phyloP scores from a whole-genome alignment of 768 basidiomycete genomes.

The Suillus ampliporus region DNA sequence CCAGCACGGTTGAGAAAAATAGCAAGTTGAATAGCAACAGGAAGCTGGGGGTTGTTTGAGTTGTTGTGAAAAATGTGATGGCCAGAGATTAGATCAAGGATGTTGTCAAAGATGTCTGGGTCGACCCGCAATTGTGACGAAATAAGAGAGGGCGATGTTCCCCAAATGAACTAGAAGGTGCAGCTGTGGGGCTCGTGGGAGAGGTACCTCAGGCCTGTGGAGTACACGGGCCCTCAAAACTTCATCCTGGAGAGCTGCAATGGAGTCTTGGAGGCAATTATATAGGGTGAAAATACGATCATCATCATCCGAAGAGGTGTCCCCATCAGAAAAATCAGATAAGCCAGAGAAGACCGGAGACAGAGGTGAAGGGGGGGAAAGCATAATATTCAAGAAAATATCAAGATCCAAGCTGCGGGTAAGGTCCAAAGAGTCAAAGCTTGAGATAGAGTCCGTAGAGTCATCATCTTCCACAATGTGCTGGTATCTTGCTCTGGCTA shows the following conservation, averaged over 20 bases:
- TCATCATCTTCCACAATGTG: neutral
- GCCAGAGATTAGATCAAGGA: too few species aligned
- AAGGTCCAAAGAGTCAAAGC: too few species aligned
- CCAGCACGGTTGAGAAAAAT: too few species aligned
- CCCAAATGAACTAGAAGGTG: conserved; percentile 9
- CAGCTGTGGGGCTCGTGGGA: conserved; percentile 5
- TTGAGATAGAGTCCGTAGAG: too few species aligned
- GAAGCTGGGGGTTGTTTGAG: too few species aligned
- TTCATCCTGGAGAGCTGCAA: conserved; percentile 3
- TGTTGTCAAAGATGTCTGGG: conserved; percentile 2
- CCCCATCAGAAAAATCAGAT: conserved; percentile 2
- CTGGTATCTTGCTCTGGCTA: neutral
- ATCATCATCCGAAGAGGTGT: neutral
- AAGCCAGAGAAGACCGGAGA: neutral
- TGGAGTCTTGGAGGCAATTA: neutral
- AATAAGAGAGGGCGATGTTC: neutral
- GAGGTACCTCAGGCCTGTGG: neutral
- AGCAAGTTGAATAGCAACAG: too few species aligned
- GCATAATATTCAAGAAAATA: neutral
- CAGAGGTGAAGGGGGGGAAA: neutral
- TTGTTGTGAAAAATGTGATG: too few species aligned
- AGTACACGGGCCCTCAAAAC: neutral
- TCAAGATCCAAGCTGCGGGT: neutral
- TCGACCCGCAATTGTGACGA: conserved; percentile 14
- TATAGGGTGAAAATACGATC: neutral